Conservation (phyloP, 352 stramenopile species). For the Globisporangium cylindrosporum region DNA sequence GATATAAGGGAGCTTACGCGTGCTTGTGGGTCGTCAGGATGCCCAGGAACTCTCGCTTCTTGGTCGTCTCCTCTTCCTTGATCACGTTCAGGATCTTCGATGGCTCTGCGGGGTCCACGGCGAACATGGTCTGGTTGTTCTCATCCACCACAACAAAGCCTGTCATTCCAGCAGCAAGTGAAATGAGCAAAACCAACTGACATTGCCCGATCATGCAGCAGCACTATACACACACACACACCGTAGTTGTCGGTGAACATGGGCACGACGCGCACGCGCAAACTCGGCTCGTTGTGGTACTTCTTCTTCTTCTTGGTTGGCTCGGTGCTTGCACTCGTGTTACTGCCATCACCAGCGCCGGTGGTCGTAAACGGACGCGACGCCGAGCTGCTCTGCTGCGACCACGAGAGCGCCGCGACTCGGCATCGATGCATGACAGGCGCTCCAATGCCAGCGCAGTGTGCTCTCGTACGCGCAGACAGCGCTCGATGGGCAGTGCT, state of each 20-base stretch:
- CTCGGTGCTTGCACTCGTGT: background rate
- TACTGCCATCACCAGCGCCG: background rate
- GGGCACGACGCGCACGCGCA: conserved; percentile 77
- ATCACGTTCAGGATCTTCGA: conserved; percentile 61
- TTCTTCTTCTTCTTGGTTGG: conserved; percentile 41
- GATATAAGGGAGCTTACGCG: conserved; percentile 38
- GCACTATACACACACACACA: conserved; percentile 13
- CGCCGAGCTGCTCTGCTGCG: background rate
- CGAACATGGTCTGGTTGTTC: conserved; percentile 81
- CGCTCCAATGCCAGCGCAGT: background rate
- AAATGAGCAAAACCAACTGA: background rate
- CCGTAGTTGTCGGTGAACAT: conserved; percentile 87
- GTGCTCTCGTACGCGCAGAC: background rate
- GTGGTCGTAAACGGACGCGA: conserved; percentile 7
- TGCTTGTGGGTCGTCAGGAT: conserved; percentile 95
- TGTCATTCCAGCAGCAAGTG: conserved; percentile 11
- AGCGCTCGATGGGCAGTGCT: conserved; percentile 5
- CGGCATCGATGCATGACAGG: background rate
- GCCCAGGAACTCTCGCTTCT: conserved; percentile 70
- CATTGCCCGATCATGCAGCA: too few species aligned
- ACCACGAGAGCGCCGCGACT: background rate
- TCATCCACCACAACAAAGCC: conserved; percentile 81
- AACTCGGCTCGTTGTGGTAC: conserved; percentile 67
- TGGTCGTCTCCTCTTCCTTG: conserved; percentile 59
- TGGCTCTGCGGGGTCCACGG: conserved; percentile 69